Evolutionary conservation across 129 eudicot genomes (phyloP).

Genomic region (Lactuca saligna): DNA sequence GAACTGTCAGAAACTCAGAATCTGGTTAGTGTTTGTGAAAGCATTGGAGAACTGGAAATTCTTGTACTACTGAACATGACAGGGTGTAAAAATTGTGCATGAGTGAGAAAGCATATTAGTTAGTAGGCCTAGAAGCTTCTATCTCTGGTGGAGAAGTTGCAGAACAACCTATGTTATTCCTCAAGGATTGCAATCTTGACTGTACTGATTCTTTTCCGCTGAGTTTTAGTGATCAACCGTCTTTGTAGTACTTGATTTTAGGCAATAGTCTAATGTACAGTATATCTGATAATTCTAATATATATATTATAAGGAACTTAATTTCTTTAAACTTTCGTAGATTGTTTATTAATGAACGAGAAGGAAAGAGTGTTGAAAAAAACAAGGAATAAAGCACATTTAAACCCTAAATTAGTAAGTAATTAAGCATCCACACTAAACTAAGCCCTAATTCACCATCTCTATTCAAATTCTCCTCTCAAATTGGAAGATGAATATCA

Average conservation of each 20-base stretch:
- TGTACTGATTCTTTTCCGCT: neutral
- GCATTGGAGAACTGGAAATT: no score
- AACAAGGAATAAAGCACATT: neutral
- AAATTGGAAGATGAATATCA: neutral
- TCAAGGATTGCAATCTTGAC: conserved; percentile 1
- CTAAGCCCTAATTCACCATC: conserved; percentile 4
- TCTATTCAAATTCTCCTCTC: conserved; percentile 6
- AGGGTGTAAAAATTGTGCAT: no score
- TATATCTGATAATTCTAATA: conserved; percentile 8
- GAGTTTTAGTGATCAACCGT: neutral
- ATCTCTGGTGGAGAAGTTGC: no score
- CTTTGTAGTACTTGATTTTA: conserved; percentile 12
- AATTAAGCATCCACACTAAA: conserved; percentile 2
- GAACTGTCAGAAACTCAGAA: no score
- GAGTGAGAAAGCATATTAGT: no score
- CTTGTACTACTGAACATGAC: no score
- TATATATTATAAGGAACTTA: neutral
- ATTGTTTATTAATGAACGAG: conserved; percentile 1
- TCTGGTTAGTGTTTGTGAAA: no score
- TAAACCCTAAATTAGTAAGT: conserved; percentile 8
- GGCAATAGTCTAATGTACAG: neutral
- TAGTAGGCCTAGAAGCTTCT: neutral
- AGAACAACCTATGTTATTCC: neutral
- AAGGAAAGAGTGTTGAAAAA: neutral
- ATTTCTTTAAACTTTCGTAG: neutral